Evolutionary conservation across 768 basidiomycete species (phyloP).

Genomic region (Jaapia argillacea): DNA sequence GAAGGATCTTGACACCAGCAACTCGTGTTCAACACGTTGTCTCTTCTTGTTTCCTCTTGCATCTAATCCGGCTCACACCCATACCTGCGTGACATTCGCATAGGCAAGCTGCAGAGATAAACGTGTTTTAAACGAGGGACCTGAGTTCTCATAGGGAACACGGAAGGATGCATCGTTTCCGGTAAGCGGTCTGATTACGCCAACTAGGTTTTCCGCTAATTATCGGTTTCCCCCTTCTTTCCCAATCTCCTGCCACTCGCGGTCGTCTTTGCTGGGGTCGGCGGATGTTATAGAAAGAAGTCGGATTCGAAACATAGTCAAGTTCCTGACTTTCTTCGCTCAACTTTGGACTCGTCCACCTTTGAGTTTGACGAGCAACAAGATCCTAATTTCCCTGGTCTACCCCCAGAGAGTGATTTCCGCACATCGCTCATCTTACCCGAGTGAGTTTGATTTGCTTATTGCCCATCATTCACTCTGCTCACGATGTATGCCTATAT

Average conservation of each 20-base stretch:
- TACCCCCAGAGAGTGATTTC: constrained; percentile 68
- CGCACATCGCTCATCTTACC: constrained; percentile 81
- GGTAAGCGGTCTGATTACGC: constrained; percentile 53
- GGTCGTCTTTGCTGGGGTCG: constrained; percentile 3
- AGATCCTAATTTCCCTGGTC: constrained; percentile 29
- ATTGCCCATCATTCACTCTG: constrained; percentile 12
- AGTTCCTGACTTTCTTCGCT: constrained; percentile 21
- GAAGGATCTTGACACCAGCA: too few species aligned
- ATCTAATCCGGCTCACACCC: background rate
- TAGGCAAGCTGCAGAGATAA: background rate
- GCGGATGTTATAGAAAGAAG: constrained; percentile 48
- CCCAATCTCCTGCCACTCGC: constrained; percentile 5
- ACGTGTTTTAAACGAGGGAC: background rate
- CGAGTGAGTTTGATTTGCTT: constrained; percentile 44
- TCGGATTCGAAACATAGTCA: constrained; percentile 56
- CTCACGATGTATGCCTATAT: constrained; percentile 12
- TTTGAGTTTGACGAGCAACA: background rate
- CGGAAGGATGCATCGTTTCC: constrained; percentile 64
- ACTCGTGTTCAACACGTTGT: constrained; percentile 79
- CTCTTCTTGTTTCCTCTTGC: constrained; percentile 9
- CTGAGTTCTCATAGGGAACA: background rate
- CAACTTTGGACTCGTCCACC: constrained; percentile 9
- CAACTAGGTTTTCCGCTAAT: constrained; percentile 10
- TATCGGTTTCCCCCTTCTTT: constrained; percentile 16
- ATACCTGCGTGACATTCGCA: background rate